These are phyloP conservation scores for Dalbergia oliveri DNA, from an alignment of 306 rosid genomes.

Conservation along the genomic window DNA sequence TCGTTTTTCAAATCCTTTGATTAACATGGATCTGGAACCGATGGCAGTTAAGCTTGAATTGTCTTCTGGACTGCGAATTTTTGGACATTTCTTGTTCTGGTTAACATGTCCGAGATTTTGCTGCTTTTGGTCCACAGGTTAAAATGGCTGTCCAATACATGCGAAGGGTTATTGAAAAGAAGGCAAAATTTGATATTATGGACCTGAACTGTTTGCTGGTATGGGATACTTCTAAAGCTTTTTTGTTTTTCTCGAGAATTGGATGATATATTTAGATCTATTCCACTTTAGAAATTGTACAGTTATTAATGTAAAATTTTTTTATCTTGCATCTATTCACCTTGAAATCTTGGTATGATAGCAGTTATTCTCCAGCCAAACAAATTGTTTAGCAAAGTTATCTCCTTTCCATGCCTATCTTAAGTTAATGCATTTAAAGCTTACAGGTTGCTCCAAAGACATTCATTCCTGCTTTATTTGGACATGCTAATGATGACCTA, in stretches of 20 bases:
- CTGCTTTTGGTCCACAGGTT: conserved; percentile 59
- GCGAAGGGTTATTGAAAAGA: conserved; percentile 94
- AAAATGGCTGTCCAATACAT: conserved; percentile 95
- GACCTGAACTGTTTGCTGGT: conserved; percentile 91
- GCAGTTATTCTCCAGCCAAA: conserved; percentile 22
- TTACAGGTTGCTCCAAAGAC: conserved; percentile 86
- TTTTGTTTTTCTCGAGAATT: not conserved
- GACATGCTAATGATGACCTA: conserved; percentile 84
- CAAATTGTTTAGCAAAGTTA: conserved; percentile 12
- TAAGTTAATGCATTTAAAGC: conserved; percentile 41
- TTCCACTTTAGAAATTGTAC: not conserved
- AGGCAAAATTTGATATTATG: conserved; percentile 96
- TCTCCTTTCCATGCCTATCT: conserved; percentile 39
- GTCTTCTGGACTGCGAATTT: conserved; percentile 11
- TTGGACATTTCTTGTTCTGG: conserved; percentile 26
- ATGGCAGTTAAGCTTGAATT: not conserved
- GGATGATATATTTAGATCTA: not conserved
- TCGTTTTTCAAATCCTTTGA: not conserved
- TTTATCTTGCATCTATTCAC: not conserved
- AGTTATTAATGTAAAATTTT: conserved; percentile 14
- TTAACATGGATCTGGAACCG: conserved; percentile 19
- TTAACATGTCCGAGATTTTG: conserved; percentile 5
- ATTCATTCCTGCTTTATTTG: conserved; percentile 90
- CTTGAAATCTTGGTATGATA: conserved; percentile 3
- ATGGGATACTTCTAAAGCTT: conserved; percentile 38